Evolutionary conservation across 257 asterid species (phyloP).

Genomic region (Nyctanthes arbortristis): DNA sequence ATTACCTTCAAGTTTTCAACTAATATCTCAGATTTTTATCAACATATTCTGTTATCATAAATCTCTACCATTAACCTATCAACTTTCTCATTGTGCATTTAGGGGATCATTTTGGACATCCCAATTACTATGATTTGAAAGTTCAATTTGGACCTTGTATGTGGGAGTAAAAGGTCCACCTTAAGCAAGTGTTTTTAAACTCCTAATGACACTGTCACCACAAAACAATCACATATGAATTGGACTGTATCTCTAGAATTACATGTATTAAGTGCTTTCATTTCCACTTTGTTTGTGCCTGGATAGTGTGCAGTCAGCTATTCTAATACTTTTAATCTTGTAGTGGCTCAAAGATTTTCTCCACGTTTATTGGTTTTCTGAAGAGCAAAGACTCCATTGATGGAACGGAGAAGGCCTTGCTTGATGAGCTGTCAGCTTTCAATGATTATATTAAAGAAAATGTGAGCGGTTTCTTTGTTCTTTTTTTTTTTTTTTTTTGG

Average conservation of each 20-base stretch:
- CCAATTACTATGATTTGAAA: no score
- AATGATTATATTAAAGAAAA: constrained; percentile 68
- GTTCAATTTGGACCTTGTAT: no score
- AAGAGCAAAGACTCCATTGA: constrained; percentile 88
- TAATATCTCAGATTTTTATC: no score
- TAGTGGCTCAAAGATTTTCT: constrained; percentile 91
- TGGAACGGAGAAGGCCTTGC: constrained; percentile 82
- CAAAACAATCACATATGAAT: neutral
- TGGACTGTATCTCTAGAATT: neutral
- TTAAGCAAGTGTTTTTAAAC: no score
- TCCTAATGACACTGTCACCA: neutral
- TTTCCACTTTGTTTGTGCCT: neutral
- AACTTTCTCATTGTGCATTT: no score
- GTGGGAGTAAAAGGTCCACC: no score
- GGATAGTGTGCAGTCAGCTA: neutral
- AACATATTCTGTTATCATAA: no score
- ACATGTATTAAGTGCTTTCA: neutral
- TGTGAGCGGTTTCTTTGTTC: constrained; percentile 43
- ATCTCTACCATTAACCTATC: no score
- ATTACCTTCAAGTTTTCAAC: no score
- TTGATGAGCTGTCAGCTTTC: constrained; percentile 68
- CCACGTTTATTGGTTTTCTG: constrained; percentile 81
- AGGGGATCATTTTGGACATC: no score
- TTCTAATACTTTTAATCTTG: constrained; percentile 26
- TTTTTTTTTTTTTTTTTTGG: constrained; percentile 12